Evolutionary conservation across 1,284 basidiomycete genomes (phyloP), one percentile per base, ranked within the genome.

Genomic region (Tilletia setariae): DNA sequence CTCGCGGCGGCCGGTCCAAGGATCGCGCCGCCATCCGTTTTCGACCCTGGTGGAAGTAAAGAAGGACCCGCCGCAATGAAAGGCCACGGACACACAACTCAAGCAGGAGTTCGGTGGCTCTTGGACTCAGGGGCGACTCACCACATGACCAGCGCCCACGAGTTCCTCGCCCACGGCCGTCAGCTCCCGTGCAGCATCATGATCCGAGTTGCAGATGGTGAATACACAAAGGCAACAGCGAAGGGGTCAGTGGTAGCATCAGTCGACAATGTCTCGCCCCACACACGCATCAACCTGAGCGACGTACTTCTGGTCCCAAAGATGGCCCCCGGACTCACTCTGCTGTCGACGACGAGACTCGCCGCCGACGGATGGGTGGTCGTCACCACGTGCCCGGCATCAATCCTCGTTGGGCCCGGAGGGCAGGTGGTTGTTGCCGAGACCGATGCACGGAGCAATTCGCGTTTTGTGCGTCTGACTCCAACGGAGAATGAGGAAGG

Each of bases 61-160:
- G n/a, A n/a, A n/a, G n/a, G n/a, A n/a, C n/a, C n/a, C n/a, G n/a
- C n/a, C n/a, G n/a, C n/a, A n/a, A n/a, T n/a, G n/a, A n/a, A n/a
- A n/a, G n/a, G n/a, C n/a, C n/a, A n/a, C n/a, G n/a, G n/a, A n/a
- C n/a, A n/a, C n/a, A n/a, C n/a, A n/a, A n/a, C n/a, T n/a, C n/a
- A n/a, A n/a, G n/a, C n/a, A 7, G 21, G 19, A 56, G 25, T 15
- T 4, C 25, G 25, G 53, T 56, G 53, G 53, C 25, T 56, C 25
- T 30, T 56, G 53, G 53, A 56, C 53, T 28, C 23, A 15, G 53
- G 53, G 21, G 53, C 53, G 8, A 56, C 53, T 4, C 53, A 56
- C 25, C 53, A 56, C 53, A 56, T 56, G 53, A 56, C 53, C 9
- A 2, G 3, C 9, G 13, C 53, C 19, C 13, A 21, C 19, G 6